Conservation (phyloP, 345 rosid species). For the Toxicodendron radicans region DNA sequence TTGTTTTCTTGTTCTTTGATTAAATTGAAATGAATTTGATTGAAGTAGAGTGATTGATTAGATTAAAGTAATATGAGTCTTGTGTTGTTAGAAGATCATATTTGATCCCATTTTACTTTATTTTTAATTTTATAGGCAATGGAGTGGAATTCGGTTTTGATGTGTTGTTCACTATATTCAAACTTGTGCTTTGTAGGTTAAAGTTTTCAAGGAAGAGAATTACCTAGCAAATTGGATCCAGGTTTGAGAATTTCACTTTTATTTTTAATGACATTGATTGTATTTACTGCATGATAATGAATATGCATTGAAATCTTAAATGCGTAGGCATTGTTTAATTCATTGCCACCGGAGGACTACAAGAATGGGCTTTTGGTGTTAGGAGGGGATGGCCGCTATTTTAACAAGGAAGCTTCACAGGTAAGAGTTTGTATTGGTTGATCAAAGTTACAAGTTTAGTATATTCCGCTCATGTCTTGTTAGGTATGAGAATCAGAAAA, state of each 20-base stretch:
- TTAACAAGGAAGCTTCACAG: slow-evolving; percentile 87
- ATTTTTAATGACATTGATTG: slow-evolving; percentile 5
- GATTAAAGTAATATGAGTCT: neutral
- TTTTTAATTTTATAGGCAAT: neutral
- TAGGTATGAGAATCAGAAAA: neutral
- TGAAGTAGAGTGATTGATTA: neutral
- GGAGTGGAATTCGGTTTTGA: neutral
- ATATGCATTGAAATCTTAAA: slow-evolving; percentile 9
- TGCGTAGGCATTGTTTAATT: slow-evolving; percentile 78
- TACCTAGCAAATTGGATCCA: slow-evolving; percentile 96
- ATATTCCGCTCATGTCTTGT: neutral
- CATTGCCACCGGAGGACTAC: slow-evolving; percentile 81
- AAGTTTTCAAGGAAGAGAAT: slow-evolving; percentile 84
- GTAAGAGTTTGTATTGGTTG: slow-evolving; percentile 27
- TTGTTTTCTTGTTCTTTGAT: slow-evolving; percentile 3
- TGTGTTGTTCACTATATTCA: neutral
- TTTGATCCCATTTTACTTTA: neutral
- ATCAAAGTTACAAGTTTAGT: neutral
- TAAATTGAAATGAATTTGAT: slow-evolving; percentile 4
- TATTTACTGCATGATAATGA: neutral
- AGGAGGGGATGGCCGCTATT: slow-evolving; percentile 96
- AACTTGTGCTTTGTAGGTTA: slow-evolving; percentile 46
- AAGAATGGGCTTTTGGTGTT: slow-evolving; percentile 68
- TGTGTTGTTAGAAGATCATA: neutral
- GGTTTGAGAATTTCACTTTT: slow-evolving; percentile 40